Evolutionary conservation across 140 eudicot species (phyloP).

Genomic region (Bidens hawaiensis): DNA sequence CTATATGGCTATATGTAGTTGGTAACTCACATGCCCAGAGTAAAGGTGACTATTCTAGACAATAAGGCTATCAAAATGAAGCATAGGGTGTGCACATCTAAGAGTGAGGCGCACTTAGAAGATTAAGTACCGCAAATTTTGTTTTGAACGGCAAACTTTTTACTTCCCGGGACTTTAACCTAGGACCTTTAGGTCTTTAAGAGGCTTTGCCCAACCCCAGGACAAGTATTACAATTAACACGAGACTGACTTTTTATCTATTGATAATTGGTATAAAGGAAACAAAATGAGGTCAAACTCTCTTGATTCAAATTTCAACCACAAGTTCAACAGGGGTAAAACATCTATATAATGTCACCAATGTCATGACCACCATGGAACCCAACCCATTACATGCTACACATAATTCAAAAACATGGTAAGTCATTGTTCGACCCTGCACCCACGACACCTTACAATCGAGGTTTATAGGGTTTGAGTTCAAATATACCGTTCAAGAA

Average conservation of each 20-base stretch:
- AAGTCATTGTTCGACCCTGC: constrained; percentile 5
- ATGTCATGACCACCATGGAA: constrained; percentile 11
- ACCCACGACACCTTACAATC: background rate
- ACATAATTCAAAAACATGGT: constrained; percentile 10
- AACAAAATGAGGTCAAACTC: background rate
- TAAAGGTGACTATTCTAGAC: background rate
- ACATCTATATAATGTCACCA: background rate
- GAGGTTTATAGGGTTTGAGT: constrained; percentile 2
- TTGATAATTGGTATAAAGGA: background rate
- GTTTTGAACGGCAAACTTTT: too few relatives aligned
- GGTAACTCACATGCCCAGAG: background rate
- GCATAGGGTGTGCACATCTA: background rate
- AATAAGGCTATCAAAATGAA: background rate
- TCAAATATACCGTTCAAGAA: constrained; percentile 15
- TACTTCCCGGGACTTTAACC: too few relatives aligned
- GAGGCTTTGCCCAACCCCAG: background rate
- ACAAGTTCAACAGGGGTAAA: background rate
- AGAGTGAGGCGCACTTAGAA: background rate
- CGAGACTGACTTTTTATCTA: background rate
- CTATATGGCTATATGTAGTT: background rate
- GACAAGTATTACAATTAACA: background rate
- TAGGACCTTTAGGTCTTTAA: too few relatives aligned
- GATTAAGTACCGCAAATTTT: too few relatives aligned
- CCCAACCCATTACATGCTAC: constrained; percentile 2
- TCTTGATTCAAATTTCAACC: background rate